Base-by-base conservation (phyloP, 208 protist genomes). In the Vickermania ingenoplastis region DNA sequence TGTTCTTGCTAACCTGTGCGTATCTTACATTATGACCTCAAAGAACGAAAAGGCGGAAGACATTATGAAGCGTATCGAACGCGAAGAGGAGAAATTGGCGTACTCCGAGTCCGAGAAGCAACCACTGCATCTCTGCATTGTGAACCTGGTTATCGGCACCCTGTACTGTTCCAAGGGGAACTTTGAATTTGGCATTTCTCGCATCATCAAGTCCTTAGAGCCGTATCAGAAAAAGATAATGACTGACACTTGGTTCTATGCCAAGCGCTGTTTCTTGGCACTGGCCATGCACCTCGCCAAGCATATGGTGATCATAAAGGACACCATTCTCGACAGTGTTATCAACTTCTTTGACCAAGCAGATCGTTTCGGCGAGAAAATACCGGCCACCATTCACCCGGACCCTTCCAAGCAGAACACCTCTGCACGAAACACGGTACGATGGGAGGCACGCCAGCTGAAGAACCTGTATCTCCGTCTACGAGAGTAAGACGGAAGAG, bases 101-200 rank as follows among this genome's bases (percentile, higher is more conserved):
- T 88, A 82, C 58, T 71, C 79, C 30, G 88, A 97, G 48, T 77
- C 89, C 4, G 79, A 95, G 7, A 91, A 94, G 67, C 92, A 98
- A 77, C 79, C 80, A 21, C 89, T 97, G 61, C 95, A 98, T 67
- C 83, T 98, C 29, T 98, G 96, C 77, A 99, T 98, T 67, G 95
- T 99, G 24, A 98, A 99, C 71, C 78, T 99, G 1, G 97, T 99
- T 13, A 99, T 99, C 68, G 97, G 97, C 31, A 99, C 97, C 13
- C 81, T 99, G n/a, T 99, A 99, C 80, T 99, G 97, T 79, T 91
- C 95, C 17, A 98, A 98, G 76, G 94, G 92, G 31, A 96, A 98
- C 69, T 97, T 96, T 73, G 96, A 99, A 74, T 99, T 98, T 69
- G 97, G 97, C 62, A 98, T 99, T 61, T 93, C 83, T 4, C 88